These are phyloP conservation scores for Dorcoceras hygrometricum DNA, from an alignment of 257 asterid genomes.

Conservation along the genomic window DNA sequence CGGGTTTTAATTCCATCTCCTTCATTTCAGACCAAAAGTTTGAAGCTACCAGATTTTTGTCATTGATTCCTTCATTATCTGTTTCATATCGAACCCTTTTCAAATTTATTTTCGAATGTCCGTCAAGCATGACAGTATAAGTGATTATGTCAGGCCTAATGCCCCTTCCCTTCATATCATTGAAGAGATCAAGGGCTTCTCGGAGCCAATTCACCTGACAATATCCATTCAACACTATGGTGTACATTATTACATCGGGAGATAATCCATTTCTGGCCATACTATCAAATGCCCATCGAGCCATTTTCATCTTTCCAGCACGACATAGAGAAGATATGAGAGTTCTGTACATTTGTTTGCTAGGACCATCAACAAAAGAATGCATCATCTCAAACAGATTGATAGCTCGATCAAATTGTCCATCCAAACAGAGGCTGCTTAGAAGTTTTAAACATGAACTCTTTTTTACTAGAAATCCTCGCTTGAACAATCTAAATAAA, in stretches of 20 bases:
- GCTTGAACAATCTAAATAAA: conserved; percentile 33
- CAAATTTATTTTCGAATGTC: conserved; percentile 39
- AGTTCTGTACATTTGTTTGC: conserved; percentile 41
- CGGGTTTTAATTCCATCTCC: conserved; percentile 52
- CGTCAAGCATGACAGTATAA: conserved; percentile 69
- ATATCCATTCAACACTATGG: conserved; percentile 75
- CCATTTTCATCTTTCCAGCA: conserved; percentile 64
- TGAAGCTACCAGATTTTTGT: conserved; percentile 27
- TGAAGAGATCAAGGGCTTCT: conserved; percentile 58
- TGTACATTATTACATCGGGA: conserved; percentile 65
- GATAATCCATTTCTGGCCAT: conserved; percentile 46
- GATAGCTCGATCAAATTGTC: conserved; percentile 43
- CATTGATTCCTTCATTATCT: conserved; percentile 23
- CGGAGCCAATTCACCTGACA: conserved; percentile 48
- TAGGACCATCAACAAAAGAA: conserved; percentile 41
- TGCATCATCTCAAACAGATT: conserved; percentile 35
- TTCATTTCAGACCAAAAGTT: conserved; percentile 43
- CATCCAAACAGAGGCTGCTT: conserved; percentile 55
- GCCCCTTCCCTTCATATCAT: conserved; percentile 61
- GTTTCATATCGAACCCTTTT: conserved; percentile 26
- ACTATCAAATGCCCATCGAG: conserved; percentile 50
- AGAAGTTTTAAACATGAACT: conserved; percentile 55
- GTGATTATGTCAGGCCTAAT: conserved; percentile 66
- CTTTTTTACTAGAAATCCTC: conserved; percentile 39
- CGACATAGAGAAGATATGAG: conserved; percentile 60